Evolutionary conservation across 805 yeast genomes (phyloP).

Genomic region (Nakazawaea wyomingensis): DNA sequence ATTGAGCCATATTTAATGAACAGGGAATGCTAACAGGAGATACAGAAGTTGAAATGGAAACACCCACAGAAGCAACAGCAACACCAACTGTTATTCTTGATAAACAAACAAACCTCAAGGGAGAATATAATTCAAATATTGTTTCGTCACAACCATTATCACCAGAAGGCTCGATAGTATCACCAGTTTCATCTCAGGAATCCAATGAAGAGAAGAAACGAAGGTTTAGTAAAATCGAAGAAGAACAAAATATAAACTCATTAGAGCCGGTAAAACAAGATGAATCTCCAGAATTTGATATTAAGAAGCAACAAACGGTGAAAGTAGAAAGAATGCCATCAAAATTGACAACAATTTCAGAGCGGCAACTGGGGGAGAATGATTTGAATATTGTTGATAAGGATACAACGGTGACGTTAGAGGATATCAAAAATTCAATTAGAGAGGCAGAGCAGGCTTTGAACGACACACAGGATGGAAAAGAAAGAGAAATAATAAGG

Average conservation of each 20-base stretch:
- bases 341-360: neutral
- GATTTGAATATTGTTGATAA: constrained; percentile 9
- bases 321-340: neutral
- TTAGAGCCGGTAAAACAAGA: neutral
- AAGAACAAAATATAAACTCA: neutral
- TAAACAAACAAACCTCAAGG: neutral
- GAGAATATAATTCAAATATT: neutral
- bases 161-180: constrained; percentile 6
- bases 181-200: constrained; percentile 6
- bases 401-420: constrained; percentile 3
- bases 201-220: constrained; percentile 2
- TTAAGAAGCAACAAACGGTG: neutral
- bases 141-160: constrained; percentile 6
- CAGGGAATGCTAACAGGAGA: too few species aligned
- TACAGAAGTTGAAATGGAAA: neutral
- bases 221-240: constrained; percentile 1
- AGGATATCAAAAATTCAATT: constrained; percentile 3
- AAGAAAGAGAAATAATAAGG: neutral
- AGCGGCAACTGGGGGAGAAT: constrained; percentile 1
- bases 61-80: neutral
- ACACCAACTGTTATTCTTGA: neutral
- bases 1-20: too few species aligned
- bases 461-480: neutral
- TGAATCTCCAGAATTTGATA: neutral
- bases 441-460: constrained; percentile 1